A percentile compares a stretch with the other conserved stretches of the same genome.
These are phyloP conservation scores for Dalbergia cochinchinensis DNA, from an alignment of 306 rosid species.

Conservation along the genomic window DNA sequence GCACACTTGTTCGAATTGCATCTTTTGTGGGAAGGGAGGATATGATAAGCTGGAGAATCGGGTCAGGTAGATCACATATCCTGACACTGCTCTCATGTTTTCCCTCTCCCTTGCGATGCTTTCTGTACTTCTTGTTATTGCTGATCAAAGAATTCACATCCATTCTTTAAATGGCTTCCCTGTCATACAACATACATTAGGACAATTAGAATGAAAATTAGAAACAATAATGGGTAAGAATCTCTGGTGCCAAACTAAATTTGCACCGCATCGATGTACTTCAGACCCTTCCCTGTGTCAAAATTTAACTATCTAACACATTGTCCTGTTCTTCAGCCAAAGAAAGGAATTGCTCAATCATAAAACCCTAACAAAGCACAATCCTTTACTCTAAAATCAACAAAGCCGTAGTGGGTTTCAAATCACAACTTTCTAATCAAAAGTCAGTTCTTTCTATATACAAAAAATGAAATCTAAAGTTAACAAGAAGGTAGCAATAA, in stretches of 20 bases:
- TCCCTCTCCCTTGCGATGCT: background rate
- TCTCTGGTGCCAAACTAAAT: background rate
- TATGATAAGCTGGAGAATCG: background rate
- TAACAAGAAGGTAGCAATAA: background rate
- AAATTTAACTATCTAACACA: background rate
- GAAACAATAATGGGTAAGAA: background rate
- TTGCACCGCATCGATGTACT: background rate
- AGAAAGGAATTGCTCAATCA: background rate
- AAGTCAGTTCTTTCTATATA: too few species aligned
- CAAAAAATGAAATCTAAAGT: background rate
- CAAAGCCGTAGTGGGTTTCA: background rate
- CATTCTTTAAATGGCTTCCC: background rate
- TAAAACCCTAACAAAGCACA: background rate
- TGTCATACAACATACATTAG: background rate
- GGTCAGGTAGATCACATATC: conserved; percentile 13
- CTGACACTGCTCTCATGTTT: background rate
- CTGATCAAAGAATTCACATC: background rate
- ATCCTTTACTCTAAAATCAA: background rate
- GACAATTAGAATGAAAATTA: background rate
- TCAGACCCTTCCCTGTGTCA: background rate
- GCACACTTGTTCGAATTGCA: conserved; percentile 1
- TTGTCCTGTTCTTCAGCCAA: background rate
- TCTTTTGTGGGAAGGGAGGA: conserved; percentile 17
- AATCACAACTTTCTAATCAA: background rate
- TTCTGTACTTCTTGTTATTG: background rate